Conservation (phyloP, 1,139 yeast genomes). For the Yamadazyma triangularis region DNA sequence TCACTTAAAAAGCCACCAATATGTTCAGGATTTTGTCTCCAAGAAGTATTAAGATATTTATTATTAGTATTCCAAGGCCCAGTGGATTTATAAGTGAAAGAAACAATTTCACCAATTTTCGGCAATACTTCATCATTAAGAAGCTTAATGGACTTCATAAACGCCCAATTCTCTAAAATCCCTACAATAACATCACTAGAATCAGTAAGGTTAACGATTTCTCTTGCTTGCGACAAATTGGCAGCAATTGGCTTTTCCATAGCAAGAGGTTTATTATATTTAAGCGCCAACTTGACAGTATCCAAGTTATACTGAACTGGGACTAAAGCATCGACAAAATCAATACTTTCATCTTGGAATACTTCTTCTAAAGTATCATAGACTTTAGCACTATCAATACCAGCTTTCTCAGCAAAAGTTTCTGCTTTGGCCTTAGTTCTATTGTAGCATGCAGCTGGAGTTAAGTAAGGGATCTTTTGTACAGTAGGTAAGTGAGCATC, state of each 20-base stretch:
- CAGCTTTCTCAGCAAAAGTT: slow-evolving; percentile 64
- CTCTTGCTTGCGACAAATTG: slow-evolving; percentile 68
- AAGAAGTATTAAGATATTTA: slow-evolving; percentile 65
- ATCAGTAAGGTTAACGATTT: slow-evolving; percentile 64
- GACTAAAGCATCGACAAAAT: slow-evolving; percentile 75
- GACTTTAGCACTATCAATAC: slow-evolving; percentile 47
- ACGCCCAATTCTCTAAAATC: slow-evolving; percentile 83
- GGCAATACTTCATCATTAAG: slow-evolving; percentile 53
- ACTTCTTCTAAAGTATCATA: slow-evolving; percentile 63
- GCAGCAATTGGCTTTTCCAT: slow-evolving; percentile 94
- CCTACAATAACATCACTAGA: slow-evolving; percentile 61
- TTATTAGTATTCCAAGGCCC: slow-evolving; percentile 68
- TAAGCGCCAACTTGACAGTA: slow-evolving; percentile 62
- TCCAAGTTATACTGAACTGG: slow-evolving; percentile 79
- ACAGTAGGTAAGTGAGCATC: slow-evolving; percentile 78
- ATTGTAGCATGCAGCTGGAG: slow-evolving; percentile 62
- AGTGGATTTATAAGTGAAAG: slow-evolving; percentile 76
- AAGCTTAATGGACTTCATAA: slow-evolving; percentile 50
- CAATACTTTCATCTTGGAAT: slow-evolving; percentile 59
- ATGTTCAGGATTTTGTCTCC: slow-evolving; percentile 90
- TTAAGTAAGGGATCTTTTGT: slow-evolving; percentile 32
- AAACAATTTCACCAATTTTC: slow-evolving; percentile 69
- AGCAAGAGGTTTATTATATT: slow-evolving; percentile 69
- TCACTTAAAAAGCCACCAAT: slow-evolving; percentile 88
- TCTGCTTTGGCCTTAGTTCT: slow-evolving; percentile 82